These are phyloP conservation scores for Buxus sempervirens DNA, from an alignment of 164 flowering plant species.

Conservation along the genomic window DNA sequence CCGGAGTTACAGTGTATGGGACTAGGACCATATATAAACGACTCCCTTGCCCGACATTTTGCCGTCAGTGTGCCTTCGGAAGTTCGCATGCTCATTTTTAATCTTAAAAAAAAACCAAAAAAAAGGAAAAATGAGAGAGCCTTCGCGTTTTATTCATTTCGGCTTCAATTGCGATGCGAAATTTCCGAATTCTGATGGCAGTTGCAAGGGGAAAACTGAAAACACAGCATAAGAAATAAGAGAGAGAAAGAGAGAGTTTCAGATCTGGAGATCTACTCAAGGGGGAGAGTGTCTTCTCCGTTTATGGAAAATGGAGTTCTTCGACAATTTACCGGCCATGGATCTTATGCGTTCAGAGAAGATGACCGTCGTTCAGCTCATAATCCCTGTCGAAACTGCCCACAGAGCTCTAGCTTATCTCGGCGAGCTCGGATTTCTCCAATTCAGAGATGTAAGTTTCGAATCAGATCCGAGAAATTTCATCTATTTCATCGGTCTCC, in stretches of 20 bases:
- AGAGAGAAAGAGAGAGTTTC: conserved; percentile 4
- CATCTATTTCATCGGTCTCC: background rate
- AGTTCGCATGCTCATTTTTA: no score
- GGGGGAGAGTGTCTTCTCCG: background rate
- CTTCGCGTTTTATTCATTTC: background rate
- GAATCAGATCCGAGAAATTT: background rate
- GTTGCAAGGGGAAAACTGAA: conserved; percentile 31
- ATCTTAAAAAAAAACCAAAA: no score
- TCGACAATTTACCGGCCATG: conserved; percentile 67
- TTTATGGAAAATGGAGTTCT: conserved; percentile 35
- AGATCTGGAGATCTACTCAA: conserved; percentile 25
- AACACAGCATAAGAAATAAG: background rate
- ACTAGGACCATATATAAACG: no score
- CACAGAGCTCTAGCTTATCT: conserved; percentile 82
- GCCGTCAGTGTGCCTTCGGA: no score
- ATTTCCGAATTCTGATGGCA: conserved; percentile 23
- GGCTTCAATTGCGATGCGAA: background rate
- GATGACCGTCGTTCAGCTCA: conserved; percentile 84
- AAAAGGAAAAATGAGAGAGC: no score
- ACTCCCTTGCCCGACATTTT: no score
- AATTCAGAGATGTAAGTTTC: conserved; percentile 74
- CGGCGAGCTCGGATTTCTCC: conserved; percentile 88
- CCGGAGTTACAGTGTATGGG: no score
- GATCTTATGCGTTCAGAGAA: conserved; percentile 96
- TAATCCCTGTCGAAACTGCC: conserved; percentile 88